phyloP scores from a whole-genome alignment of 1,284 basidiomycete genomes.

The Tremellales sp. region DNA sequence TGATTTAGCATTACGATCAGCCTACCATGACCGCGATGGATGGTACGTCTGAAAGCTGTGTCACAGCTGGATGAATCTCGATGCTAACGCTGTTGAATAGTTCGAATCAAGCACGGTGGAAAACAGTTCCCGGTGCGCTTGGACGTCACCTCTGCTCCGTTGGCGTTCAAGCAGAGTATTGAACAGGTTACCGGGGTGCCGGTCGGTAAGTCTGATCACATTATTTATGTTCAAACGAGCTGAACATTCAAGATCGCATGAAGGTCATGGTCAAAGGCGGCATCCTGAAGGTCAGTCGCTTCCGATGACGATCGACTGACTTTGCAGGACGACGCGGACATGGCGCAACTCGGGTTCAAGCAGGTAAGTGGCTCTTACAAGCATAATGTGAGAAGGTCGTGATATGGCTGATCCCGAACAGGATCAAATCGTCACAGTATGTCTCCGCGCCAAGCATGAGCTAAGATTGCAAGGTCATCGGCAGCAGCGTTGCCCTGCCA shows the following conservation, averaged over 20 bases:
- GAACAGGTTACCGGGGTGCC: constrained; percentile 82
- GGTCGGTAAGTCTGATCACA: constrained; percentile 40
- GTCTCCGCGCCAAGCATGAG: constrained; percentile 44
- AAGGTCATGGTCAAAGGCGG: constrained; percentile 96
- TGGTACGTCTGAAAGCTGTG: too few relatives aligned
- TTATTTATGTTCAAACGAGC: too few relatives aligned
- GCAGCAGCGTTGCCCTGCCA: too few relatives aligned
- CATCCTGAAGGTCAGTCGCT: constrained; percentile 42
- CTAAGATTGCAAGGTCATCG: constrained; percentile 76
- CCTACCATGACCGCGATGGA: too few relatives aligned
- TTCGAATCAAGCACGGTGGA: constrained; percentile 88
- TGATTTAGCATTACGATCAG: too few relatives aligned
- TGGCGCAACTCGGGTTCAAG: constrained; percentile 6
- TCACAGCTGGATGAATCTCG: too few relatives aligned
- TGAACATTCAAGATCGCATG: constrained; percentile 66
- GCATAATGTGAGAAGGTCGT: neutral
- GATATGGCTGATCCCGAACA: constrained; percentile 41
- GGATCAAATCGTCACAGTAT: constrained; percentile 54
- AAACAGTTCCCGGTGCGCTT: constrained; percentile 57
- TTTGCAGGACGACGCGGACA: constrained; percentile 10
- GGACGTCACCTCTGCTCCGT: constrained; percentile 57
- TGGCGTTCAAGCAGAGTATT: constrained; percentile 75
- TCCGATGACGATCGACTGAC: too few relatives aligned
- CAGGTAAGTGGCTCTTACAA: constrained; percentile 11
- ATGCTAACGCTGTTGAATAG: constrained; percentile 34